These are phyloP conservation scores for Kalanchoe fedtschenkoi DNA, from an alignment of 164 flowering plant species.

Conservation along the genomic window DNA sequence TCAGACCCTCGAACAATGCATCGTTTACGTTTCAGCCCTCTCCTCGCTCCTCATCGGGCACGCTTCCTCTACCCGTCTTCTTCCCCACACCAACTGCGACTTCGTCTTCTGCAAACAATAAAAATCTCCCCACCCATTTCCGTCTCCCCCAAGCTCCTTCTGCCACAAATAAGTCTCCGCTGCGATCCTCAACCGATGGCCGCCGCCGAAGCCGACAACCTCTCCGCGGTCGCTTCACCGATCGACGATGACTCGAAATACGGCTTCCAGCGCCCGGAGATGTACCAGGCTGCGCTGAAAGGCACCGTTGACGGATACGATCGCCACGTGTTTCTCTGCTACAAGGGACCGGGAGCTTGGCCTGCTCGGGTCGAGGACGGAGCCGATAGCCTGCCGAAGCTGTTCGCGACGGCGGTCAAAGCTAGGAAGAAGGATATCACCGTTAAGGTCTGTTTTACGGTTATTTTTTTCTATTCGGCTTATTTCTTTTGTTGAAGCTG, in stretches of 20 bases:
- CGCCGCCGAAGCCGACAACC: not conserved
- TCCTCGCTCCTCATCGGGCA: too few relatives aligned
- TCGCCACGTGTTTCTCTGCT: conserved; percentile 80
- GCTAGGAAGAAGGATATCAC: conserved; percentile 43
- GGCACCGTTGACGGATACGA: conserved; percentile 59
- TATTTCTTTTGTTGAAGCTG: not conserved
- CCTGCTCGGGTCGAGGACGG: conserved; percentile 50
- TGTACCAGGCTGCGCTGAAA: conserved; percentile 40
- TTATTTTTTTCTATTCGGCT: not conserved
- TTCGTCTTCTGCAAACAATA: not conserved
- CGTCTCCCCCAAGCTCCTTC: not conserved
- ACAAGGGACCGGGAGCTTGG: conserved; percentile 59
- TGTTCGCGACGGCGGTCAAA: conserved; percentile 39
- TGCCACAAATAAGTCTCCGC: too few relatives aligned
- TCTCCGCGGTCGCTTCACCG: not conserved
- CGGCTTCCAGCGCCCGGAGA: conserved; percentile 76
- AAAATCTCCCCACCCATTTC: not conserved
- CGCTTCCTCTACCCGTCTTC: too few relatives aligned
- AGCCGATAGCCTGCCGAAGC: conserved; percentile 50
- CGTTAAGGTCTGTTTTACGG: conserved; percentile 31
- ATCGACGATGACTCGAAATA: conserved; percentile 33
- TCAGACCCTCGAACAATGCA: too few relatives aligned
- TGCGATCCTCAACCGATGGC: not conserved
- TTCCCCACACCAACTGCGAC: not conserved
- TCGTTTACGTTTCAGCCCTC: too few relatives aligned